Evolutionary conservation across 768 basidiomycete species (phyloP).

Genomic region (Gloeostereum incarnatum): DNA sequence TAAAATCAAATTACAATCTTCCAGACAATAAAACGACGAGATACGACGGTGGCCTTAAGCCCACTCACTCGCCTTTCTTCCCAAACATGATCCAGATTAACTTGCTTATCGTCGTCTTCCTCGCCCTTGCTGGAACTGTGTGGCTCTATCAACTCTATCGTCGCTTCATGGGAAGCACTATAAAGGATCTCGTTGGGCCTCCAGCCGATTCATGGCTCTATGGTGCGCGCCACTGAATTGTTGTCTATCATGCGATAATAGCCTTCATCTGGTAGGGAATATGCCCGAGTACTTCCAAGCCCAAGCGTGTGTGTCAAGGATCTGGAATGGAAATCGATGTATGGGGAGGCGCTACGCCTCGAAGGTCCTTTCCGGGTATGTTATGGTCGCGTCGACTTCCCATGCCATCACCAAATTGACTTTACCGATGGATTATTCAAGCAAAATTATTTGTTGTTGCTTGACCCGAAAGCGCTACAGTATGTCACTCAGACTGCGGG

Average conservation of each 20-base stretch:
- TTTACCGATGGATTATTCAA: constrained; percentile 2
- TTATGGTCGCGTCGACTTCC: not conserved
- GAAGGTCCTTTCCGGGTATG: constrained; percentile 4
- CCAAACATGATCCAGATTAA: no score
- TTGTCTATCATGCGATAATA: not conserved
- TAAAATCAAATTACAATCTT: no score
- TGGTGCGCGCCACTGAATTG: not conserved
- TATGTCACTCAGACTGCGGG: constrained; percentile 21
- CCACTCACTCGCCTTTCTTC: no score
- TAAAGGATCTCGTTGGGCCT: not conserved
- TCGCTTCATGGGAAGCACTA: not conserved
- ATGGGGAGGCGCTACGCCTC: constrained; percentile 3
- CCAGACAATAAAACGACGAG: no score
- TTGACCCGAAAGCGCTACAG: constrained; percentile 22
- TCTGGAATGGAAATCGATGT: constrained; percentile 5
- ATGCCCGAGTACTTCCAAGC: constrained; percentile 1
- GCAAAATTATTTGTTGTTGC: constrained; percentile 19
- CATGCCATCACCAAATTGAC: not conserved
- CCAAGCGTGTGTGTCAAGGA: constrained; percentile 6
- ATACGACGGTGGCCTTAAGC: no score
- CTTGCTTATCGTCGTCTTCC: no score
- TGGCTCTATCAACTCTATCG: not conserved
- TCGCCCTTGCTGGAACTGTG: not conserved
- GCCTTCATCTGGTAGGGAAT: constrained; percentile 1
- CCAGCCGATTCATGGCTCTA: not conserved